phyloP scores from a whole-genome alignment of 352 stramenopile species.

The Globisporangium paroecandrum region DNA sequence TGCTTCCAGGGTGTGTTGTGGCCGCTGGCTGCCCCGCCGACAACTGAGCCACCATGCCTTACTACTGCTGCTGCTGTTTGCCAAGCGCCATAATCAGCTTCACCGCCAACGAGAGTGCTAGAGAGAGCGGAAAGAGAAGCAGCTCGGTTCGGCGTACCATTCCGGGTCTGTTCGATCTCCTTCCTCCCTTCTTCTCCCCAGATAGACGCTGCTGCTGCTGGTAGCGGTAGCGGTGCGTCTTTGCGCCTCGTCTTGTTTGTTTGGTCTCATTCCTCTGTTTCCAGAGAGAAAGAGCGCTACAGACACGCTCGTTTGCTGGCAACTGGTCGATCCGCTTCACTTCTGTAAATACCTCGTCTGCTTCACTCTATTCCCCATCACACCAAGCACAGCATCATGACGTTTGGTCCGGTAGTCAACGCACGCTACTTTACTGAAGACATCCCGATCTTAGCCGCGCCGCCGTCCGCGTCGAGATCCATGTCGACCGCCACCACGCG shows the following conservation, averaged over 20 bases:
- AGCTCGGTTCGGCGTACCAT: constrained; percentile 2
- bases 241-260: neutral
- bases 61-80: neutral
- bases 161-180: neutral
- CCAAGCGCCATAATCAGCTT: constrained; percentile 2
- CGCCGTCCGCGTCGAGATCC: constrained; percentile 2
- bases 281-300: neutral
- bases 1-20: neutral
- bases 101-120: neutral
- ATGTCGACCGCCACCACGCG: constrained; percentile 11
- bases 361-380: neutral
- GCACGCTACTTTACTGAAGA: constrained; percentile 13
- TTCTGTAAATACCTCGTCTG: constrained; percentile 11
- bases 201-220: neutral
- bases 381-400: constrained; percentile 1
- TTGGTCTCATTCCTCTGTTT: neutral
- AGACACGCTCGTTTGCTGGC: constrained; percentile 1
- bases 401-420: constrained; percentile 11
- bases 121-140: constrained; percentile 8
- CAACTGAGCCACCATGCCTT: neutral
- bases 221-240: neutral
- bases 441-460: constrained; percentile 9
- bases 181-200: constrained; percentile 1
- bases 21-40: neutral
- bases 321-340: constrained; percentile 2